Conservation (phyloP, 495 filamentous ascomycete genomes). For the Pyrenopolyporus hunteri region DNA sequence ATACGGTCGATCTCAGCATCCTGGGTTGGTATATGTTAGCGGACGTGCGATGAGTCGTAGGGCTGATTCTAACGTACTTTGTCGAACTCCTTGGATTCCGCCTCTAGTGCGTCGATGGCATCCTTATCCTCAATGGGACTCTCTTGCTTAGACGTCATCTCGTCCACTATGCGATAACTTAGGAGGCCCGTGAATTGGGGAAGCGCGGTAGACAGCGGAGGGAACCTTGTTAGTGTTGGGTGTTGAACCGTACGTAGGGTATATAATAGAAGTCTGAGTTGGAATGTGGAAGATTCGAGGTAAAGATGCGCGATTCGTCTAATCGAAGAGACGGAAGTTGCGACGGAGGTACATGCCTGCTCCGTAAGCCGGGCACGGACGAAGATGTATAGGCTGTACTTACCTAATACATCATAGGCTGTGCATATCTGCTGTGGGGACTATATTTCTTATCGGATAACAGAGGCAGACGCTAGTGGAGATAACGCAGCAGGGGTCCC, state of each 20-base stretch:
- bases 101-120: conserved; percentile 81
- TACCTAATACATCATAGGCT: too few relatives aligned
- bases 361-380: too few relatives aligned
- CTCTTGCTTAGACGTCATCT: conserved; percentile 31
- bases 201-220: too few relatives aligned
- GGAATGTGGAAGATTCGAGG: conserved; percentile 1
- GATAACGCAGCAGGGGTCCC: conserved; percentile 28
- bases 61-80: conserved; percentile 62
- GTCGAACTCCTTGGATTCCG: conserved; percentile 85
- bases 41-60: background rate
- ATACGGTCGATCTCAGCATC: conserved; percentile 97
- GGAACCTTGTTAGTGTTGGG: too few relatives aligned
- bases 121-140: conserved; percentile 68
- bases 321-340: conserved; percentile 17
- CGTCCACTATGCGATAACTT: background rate
- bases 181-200: too few relatives aligned
- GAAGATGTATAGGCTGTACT: too few relatives aligned
- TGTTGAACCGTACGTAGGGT: background rate
- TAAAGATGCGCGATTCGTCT: too few relatives aligned
- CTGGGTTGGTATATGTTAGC: conserved; percentile 51
- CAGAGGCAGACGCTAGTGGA: background rate
- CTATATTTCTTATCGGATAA: conserved; percentile 3
- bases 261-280: background rate
- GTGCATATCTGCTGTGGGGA: too few relatives aligned
- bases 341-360: conserved; percentile 12